Conservation (phyloP, 306 rosid genomes). For the Erythrophleum fordii region DNA sequence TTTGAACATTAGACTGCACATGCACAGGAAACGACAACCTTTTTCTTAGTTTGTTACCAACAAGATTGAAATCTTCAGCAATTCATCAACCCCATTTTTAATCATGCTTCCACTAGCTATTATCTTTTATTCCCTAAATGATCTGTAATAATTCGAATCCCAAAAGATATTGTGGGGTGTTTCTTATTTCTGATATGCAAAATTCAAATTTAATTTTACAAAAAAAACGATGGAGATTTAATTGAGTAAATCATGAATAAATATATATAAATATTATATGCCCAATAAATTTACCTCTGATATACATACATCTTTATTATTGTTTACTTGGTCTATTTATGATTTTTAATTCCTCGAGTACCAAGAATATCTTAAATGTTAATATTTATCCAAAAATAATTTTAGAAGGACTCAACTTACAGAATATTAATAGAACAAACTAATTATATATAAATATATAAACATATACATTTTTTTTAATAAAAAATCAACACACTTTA, state of each 20-base stretch:
- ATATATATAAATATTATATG: no score
- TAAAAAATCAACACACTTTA: no score
- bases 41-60: background rate
- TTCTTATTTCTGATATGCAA: background rate
- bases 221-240: no score
- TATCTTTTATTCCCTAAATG: background rate
- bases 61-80: background rate
- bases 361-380: no score
- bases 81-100: conserved; percentile 3
- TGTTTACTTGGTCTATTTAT: background rate
- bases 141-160: background rate
- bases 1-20: background rate
- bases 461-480: no score
- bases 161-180: background rate
- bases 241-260: no score
- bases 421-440: no score
- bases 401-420: no score
- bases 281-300: background rate
- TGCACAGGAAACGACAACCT: background rate
- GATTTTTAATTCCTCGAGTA: no score
- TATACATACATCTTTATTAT: background rate
- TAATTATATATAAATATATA: no score
- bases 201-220: no score
- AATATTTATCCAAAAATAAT: no score
- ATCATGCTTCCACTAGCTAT: background rate